phyloP scores from a whole-genome alignment of 352 stramenopile species.

The Plasmopara muralis region DNA sequence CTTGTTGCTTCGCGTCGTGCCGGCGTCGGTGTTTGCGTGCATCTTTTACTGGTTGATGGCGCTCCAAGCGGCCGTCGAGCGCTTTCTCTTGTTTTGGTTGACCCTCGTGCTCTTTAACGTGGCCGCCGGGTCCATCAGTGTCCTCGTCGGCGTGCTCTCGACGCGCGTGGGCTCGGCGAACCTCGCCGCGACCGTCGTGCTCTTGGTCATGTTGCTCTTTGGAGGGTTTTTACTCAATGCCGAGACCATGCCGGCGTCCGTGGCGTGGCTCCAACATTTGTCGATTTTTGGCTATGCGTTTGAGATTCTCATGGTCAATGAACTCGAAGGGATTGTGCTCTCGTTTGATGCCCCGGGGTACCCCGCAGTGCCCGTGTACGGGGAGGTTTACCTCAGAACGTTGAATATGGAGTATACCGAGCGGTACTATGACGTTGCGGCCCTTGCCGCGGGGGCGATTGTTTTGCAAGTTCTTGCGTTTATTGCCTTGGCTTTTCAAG shows the following conservation, averaged over 20 bases:
- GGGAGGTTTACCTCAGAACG: slow-evolving; percentile 79
- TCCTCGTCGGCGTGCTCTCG: slow-evolving; percentile 63
- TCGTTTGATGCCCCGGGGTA: slow-evolving; percentile 77
- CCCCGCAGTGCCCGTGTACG: slow-evolving; percentile 65
- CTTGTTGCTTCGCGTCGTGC: slow-evolving; percentile 66
- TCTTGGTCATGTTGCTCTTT: slow-evolving; percentile 80
- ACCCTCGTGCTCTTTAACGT: slow-evolving; percentile 82
- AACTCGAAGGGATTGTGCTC: slow-evolving; percentile 64
- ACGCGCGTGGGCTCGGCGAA: slow-evolving; percentile 65
- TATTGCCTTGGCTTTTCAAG: slow-evolving; percentile 58
- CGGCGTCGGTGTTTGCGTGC: slow-evolving; percentile 65
- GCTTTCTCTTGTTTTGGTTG: slow-evolving; percentile 60
- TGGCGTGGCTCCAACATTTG: slow-evolving; percentile 70
- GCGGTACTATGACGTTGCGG: slow-evolving; percentile 58
- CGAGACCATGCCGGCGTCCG: slow-evolving; percentile 60
- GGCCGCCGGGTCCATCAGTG: slow-evolving; percentile 62
- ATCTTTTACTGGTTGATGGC: slow-evolving; percentile 88
- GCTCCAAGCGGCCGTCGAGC: slow-evolving; percentile 43
- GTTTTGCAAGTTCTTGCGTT: slow-evolving; percentile 55
- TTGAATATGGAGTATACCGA: slow-evolving; percentile 77
- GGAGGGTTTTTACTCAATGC: slow-evolving; percentile 85
- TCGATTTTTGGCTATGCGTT: slow-evolving; percentile 86
- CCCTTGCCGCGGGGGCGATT: slow-evolving; percentile 44
- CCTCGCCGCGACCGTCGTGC: slow-evolving; percentile 58
- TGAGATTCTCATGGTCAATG: slow-evolving; percentile 83